These are phyloP conservation scores for Liquidambar formosana DNA, from an alignment of 164 flowering plant species.

Conservation along the genomic window DNA sequence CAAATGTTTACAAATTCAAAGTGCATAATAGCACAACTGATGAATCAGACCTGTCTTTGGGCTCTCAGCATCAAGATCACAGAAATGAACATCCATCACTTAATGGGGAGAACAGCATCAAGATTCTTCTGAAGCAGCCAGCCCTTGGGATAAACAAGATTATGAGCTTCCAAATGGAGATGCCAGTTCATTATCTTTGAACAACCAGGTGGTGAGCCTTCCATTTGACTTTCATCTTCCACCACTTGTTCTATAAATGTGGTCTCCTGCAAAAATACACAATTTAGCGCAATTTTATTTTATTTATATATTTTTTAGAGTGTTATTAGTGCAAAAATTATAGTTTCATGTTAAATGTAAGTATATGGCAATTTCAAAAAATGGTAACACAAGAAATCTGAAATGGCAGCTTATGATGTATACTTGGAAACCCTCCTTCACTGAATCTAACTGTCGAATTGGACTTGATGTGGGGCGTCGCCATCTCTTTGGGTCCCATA, in stretches of 20 bases:
- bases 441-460: conserved; percentile 75
- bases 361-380: neutral
- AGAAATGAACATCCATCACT: conserved; percentile 19
- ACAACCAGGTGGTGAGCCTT: conserved; percentile 67
- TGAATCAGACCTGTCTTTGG: conserved; percentile 24
- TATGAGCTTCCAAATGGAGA: conserved; percentile 73
- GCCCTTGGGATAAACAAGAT: conserved; percentile 65
- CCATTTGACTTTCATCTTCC: conserved; percentile 96
- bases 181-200: conserved; percentile 84
- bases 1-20: neutral
- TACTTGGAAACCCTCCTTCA: conserved; percentile 97
- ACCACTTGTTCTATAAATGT: conserved; percentile 90
- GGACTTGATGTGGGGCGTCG: conserved; percentile 54
- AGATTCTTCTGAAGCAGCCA: conserved; percentile 83
- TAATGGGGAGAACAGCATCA: conserved; percentile 40
- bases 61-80: conserved; percentile 4
- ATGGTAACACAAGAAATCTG: neutral
- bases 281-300: too few species aligned
- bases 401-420: conserved; percentile 8
- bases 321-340: neutral
- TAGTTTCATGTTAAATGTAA: neutral
- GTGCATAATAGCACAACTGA: neutral
- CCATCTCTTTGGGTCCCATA: conserved; percentile 96
- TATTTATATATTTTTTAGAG: too few species aligned
- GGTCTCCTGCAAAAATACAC: conserved; percentile 59